These are phyloP conservation scores for Fusarium lyarnte DNA, from an alignment of 2,329 filamentous ascomycete species.

Conservation along the genomic window DNA sequence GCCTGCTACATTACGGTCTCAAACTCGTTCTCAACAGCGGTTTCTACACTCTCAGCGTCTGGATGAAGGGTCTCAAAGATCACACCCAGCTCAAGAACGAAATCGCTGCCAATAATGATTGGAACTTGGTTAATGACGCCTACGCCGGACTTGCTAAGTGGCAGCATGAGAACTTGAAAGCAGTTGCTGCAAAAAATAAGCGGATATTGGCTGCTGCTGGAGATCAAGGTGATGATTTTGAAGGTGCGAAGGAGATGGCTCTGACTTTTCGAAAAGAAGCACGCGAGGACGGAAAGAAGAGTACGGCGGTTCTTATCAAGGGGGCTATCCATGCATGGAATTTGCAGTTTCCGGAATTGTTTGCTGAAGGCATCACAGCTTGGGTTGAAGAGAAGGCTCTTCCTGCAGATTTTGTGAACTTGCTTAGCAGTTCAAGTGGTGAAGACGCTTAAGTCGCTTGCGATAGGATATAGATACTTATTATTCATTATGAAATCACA, in stretches of 20 bases:
- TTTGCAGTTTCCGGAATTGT: conserved; percentile 52
- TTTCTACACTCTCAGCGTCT: conserved; percentile 42
- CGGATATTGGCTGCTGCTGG: conserved; percentile 44
- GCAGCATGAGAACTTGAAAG: conserved; percentile 39
- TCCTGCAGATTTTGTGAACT: conserved; percentile 37
- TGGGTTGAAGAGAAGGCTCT: conserved; percentile 47
- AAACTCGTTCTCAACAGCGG: conserved; percentile 39
- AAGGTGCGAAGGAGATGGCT: conserved; percentile 32
- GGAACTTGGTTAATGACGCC: conserved; percentile 39
- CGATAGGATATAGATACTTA: fast-evolving
- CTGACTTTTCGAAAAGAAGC: neutral
- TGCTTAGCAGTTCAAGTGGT: neutral
- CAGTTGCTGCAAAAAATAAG: conserved; percentile 24
- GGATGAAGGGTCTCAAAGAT: conserved; percentile 39
- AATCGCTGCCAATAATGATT: conserved; percentile 47
- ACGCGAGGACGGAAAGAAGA: neutral
- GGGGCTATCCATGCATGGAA: conserved; percentile 50
- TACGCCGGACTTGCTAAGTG: conserved; percentile 37
- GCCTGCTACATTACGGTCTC: conserved; percentile 41
- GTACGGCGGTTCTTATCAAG: neutral
- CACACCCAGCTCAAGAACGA: conserved; percentile 47
- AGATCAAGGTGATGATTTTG: conserved; percentile 48
- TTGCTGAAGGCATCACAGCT: conserved; percentile 49
- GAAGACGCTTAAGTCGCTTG: fast-evolving
- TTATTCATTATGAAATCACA: fast-evolving